Evolutionary conservation across 257 asterid genomes (phyloP), one percentile per base, ranked within the genome.

Genomic region (Nicotiana sylvestris): DNA sequence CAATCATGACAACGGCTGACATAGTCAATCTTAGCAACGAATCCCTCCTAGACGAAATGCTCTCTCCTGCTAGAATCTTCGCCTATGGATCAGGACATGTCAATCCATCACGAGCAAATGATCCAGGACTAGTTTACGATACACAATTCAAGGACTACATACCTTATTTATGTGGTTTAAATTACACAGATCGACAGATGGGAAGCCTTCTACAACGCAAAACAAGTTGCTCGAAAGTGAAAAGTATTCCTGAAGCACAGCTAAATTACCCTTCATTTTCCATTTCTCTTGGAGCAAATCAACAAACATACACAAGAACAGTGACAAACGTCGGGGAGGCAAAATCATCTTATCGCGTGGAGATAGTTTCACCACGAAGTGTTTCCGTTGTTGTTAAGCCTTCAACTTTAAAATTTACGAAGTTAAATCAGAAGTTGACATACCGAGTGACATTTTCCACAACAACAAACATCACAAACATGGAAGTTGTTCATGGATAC

Each of bases 241-340:
- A 5, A n/a, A 56, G 80, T 17, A 58, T 84, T 16, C 67, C 83
- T 0, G 87, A 86, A 74, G 86, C 87, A 51, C 83, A 85, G 11
- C 78, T 90, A 9, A 90, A 90, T 43, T 86, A 86, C 32, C 92
- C 91, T 8, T 88, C 92, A n/a, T 83, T 89, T 11, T 39, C 89
- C 1, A 15, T 89, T 53, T 25, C 4, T 0, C 81, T 86, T 0
- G 84, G 86, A 11, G 78, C 66, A 8, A 16, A 18, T n/a, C 5
- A 27, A 8, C 81, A 67, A 3, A 69, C 27, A 4, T 88, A 88
- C 74, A 74, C 88, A 0, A 85, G 91, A 83, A 89, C 86, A 4
- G 92, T 89, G 55, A 89, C 88, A 2, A 89, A 89, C 1, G 92
- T 89, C 4, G 90, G 89, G 3, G 86, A 84, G 12, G 87, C 88